Conservation (phyloP, 371 early-diverging fungal species). For the Rhizopus microsporus region DNA sequence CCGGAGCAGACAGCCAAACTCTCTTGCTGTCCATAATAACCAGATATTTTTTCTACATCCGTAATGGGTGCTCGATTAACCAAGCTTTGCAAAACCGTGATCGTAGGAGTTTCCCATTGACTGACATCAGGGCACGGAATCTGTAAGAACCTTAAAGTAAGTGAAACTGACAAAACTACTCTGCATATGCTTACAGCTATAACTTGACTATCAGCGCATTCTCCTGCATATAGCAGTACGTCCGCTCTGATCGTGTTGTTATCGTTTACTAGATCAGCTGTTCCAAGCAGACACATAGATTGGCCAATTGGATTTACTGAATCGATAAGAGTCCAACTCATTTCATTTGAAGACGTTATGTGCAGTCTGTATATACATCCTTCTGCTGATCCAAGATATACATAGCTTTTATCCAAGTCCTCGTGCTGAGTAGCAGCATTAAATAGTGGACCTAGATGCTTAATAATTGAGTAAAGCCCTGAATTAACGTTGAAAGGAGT, state of each 20-base stretch:
- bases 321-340: constrained; percentile 21
- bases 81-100: constrained; percentile 21
- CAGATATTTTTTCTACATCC: constrained; percentile 20
- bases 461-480: neutral
- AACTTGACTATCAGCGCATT: constrained; percentile 40
- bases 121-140: neutral
- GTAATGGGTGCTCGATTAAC: constrained; percentile 41
- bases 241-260: neutral
- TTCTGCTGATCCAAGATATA: constrained; percentile 40
- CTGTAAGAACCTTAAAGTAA: neutral
- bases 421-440: constrained; percentile 27
- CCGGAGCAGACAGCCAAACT: constrained; percentile 36
- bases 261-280: constrained; percentile 11
- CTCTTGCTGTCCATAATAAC: constrained; percentile 19
- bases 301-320: constrained; percentile 31
- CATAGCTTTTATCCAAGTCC: neutral
- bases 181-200: constrained; percentile 28
- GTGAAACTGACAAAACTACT: neutral
- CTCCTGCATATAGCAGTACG: constrained; percentile 35
- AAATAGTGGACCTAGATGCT: constrained; percentile 27
- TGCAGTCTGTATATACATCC: constrained; percentile 31
- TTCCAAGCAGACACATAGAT: constrained; percentile 33
- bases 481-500: neutral
- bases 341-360: constrained; percentile 7
- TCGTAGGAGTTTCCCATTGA: neutral